A percentile compares a stretch with the other conserved stretches of the same genome.
Evolutionary conservation across 1,284 basidiomycete species (phyloP).

Genomic region (Bondarzewia mesenterica): DNA sequence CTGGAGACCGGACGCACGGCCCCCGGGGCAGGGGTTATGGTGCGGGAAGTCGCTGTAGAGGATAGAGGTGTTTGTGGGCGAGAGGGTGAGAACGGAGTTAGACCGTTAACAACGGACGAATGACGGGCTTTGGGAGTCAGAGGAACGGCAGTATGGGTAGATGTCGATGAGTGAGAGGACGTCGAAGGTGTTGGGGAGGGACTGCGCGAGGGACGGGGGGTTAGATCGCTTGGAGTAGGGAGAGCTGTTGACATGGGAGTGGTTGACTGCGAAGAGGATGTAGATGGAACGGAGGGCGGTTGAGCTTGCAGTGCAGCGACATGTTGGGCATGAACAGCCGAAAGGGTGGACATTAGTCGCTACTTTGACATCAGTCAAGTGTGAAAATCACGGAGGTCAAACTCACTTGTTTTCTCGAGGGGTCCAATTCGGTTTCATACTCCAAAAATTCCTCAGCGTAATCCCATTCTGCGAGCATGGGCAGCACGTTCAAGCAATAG

Average conservation of each 20-base stretch:
- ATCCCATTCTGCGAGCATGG: constrained; percentile 67
- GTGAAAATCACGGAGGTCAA: background rate
- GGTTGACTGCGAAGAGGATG: background rate
- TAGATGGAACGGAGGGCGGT: background rate
- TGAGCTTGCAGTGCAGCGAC: background rate
- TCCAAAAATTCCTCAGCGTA: constrained; percentile 66
- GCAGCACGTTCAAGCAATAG: constrained; percentile 65
- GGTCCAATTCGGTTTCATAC: constrained; percentile 59
- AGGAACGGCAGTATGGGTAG: constrained; percentile 11
- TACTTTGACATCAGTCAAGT: background rate
- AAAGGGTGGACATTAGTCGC: constrained; percentile 8
- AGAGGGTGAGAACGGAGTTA: constrained; percentile 16
- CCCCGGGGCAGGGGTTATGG: constrained; percentile 36
- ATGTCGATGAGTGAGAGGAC: constrained; percentile 11
- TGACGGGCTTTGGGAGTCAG: constrained; percentile 14
- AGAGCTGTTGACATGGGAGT: background rate
- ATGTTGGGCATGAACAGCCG: constrained; percentile 5
- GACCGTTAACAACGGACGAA: background rate
- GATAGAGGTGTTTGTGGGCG: constrained; percentile 10
- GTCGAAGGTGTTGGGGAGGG: constrained; percentile 13
- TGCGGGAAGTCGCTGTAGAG: constrained; percentile 17
- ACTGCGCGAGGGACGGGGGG: constrained; percentile 13
- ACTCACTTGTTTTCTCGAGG: constrained; percentile 44
- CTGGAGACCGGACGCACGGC: constrained; percentile 28
- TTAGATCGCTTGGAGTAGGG: constrained; percentile 2